Percentiles rank a stretch among this genome's conserved stretches.
Evolutionary conservation across 306 rosid species (phyloP).

Genomic region (Cucumis hystrix): DNA sequence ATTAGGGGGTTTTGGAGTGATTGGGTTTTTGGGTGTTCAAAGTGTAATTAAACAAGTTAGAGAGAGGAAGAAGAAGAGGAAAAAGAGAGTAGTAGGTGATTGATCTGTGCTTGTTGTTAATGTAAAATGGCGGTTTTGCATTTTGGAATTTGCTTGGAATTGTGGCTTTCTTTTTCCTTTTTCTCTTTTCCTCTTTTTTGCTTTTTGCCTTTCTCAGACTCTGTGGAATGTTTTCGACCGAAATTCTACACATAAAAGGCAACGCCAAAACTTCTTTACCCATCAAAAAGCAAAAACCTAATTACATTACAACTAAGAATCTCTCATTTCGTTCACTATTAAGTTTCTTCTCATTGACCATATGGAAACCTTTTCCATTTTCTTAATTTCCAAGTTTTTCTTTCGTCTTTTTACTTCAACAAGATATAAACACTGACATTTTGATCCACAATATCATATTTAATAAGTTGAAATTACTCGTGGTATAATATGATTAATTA

Average conservation of each 20-base stretch:
- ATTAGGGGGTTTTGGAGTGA: not conserved
- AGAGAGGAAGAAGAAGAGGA: not conserved
- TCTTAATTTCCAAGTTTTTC: not conserved
- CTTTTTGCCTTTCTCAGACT: slow-evolving; percentile 3
- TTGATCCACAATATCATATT: too few relatives aligned
- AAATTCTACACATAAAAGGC: slow-evolving; percentile 2
- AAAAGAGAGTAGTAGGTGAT: not conserved
- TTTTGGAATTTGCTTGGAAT: not conserved
- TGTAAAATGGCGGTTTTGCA: not conserved
- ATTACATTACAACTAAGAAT: not conserved
- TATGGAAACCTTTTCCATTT: not conserved
- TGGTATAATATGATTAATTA: too few relatives aligned
- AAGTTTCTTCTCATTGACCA: not conserved
- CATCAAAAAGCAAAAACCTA: not conserved
- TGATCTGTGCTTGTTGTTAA: not conserved
- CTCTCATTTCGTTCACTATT: not conserved
- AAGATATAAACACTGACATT: too few relatives aligned
- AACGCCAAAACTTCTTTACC: not conserved
- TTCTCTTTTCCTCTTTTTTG: not conserved
- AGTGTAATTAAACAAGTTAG: not conserved
- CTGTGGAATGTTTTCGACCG: not conserved
- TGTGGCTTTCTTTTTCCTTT: not conserved
- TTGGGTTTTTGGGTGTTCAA: not conserved
- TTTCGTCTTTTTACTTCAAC: too few relatives aligned
- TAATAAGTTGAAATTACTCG: too few relatives aligned